Evolutionary conservation across 1,139 yeast genomes (phyloP), one percentile per base, ranked within the genome.

Genomic region (Hemisphaericaspora xylanilytica): DNA sequence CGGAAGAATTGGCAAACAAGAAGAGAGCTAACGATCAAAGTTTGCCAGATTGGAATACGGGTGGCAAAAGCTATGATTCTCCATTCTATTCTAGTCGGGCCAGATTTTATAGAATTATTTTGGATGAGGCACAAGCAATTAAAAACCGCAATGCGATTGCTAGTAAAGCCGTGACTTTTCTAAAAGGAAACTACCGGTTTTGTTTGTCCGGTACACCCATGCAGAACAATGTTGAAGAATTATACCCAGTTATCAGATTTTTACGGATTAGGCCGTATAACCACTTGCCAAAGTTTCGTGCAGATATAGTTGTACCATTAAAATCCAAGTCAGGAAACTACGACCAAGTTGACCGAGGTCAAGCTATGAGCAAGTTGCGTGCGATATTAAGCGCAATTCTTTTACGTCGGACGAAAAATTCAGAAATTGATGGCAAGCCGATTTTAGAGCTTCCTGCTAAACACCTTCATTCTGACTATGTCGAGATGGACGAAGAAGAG

Each of bases 161-260:
- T 3, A 78, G 94, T 2, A 71, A 71, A 40, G 81, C 92, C 0
- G 78, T 81, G 37, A 72, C 80, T 7, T 63, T 70, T 7, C 45
- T 87, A 14, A 57, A 68, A 17, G 61, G 79, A 0, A 58, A 55
- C 1, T 77, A 74, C 46, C 69, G 87, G 41, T 82, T 94, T 81
- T 82, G 92, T 50, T 63, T 88, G 28, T 80, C 92, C 7, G 97
- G 96, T 49, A 89, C 97, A 0, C 96, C 96, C 0, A 78, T 89
- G 61, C 96, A 89, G 59, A 89, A 89, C 51, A 73, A 69, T 38
- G 73, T 24, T 10, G 27, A 30, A 28, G 39, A 36, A 17, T 11
- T 36, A n/a, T 11, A 27, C 26, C 32, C 24, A 28, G 18, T 36
- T 9, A 22, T 32, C 11, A 14, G 11, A 5, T 10, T 32, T 16